These are phyloP conservation scores for Schoenoplectus triqueter DNA, from an alignment of 202 grass and related monocot species.

Conservation along the genomic window DNA sequence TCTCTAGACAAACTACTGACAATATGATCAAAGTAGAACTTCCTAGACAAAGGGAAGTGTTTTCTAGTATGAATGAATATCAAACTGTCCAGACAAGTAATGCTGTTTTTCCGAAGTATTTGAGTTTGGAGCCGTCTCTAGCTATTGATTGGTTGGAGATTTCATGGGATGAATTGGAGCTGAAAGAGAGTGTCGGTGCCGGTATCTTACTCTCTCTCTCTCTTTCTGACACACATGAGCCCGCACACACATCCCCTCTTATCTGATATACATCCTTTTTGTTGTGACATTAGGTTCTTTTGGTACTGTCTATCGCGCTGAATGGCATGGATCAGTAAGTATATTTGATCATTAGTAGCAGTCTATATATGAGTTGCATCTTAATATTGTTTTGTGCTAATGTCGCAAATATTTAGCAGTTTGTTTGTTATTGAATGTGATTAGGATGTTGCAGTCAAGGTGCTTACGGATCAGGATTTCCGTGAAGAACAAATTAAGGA, in stretches of 20 bases:
- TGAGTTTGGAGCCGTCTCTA: constrained; percentile 64
- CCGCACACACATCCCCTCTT: not conserved
- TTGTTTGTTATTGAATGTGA: constrained; percentile 14
- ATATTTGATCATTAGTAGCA: constrained; percentile 21
- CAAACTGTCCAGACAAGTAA: constrained; percentile 36
- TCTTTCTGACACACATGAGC: not conserved
- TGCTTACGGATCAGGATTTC: constrained; percentile 77
- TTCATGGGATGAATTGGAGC: constrained; percentile 87
- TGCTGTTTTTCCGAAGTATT: constrained; percentile 33
- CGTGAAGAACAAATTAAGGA: constrained; percentile 72
- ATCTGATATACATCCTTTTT: constrained; percentile 35
- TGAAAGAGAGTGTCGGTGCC: constrained; percentile 84
- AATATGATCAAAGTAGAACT: constrained; percentile 41
- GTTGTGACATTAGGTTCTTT: constrained; percentile 64
- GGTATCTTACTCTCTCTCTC: constrained; percentile 52
- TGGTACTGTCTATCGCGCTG: constrained; percentile 83
- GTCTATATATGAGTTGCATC: not conserved
- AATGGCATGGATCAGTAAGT: constrained; percentile 94
- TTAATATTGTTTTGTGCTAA: not conserved
- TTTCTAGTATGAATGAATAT: constrained; percentile 20
- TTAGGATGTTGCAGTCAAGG: constrained; percentile 97
- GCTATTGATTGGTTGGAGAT: constrained; percentile 84
- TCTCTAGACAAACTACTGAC: constrained; percentile 41
- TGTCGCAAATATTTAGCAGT: constrained; percentile 24
- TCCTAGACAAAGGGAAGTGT: constrained; percentile 44